Base-by-base conservation (phyloP, 1,139 yeast genomes). In the Yamadazyma conglobata region DNA sequence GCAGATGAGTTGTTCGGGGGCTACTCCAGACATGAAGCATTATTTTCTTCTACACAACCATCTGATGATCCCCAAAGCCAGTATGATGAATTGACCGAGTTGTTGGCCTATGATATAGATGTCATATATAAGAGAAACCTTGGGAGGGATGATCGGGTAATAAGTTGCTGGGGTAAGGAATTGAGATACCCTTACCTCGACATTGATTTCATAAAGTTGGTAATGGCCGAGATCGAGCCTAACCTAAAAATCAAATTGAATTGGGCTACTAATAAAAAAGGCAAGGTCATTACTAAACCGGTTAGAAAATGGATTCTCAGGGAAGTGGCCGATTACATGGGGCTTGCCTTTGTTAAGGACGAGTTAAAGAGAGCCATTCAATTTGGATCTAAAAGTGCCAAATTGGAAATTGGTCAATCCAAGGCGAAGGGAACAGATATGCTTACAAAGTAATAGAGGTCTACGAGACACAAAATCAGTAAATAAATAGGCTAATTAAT, bases 1-100 rank as follows among this genome's bases (percentile, higher is more conserved):
- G 98, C 98, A 0, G 99, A 91, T 57, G 98, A 91, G 56, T 60
- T 75, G 17, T 88, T 84, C 62, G 99, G 95, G 0, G 99, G 99
- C 0, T 91, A 91, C 53, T 84, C 87, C 2, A 58, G 94, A 22
- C 94, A 85, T 48, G 79, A 77, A 33, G 59, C 76, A 19, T 52
- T 73, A 2, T 73, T 74, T 44, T 57, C 67, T 8, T 43, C 47
- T 6, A 35, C 58, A 1, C 42, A 25, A 16, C 49, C 45, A 5
- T 50, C 50, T 2, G 48, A 43, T 19, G 48, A 48, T 5, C 46
- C 48, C 6, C 35, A 46, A 2, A 35, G 25, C 0, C 36, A 39
- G 2, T 67, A 60, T 33, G 21, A 34, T 0, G 44, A 50, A 22
- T 47, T 69, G 11, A 47, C 52, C 1, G 21, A 53, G 3, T 95